Conservation (phyloP, 371 early-diverging fungal genomes). For the Capillidium heterosporum region DNA sequence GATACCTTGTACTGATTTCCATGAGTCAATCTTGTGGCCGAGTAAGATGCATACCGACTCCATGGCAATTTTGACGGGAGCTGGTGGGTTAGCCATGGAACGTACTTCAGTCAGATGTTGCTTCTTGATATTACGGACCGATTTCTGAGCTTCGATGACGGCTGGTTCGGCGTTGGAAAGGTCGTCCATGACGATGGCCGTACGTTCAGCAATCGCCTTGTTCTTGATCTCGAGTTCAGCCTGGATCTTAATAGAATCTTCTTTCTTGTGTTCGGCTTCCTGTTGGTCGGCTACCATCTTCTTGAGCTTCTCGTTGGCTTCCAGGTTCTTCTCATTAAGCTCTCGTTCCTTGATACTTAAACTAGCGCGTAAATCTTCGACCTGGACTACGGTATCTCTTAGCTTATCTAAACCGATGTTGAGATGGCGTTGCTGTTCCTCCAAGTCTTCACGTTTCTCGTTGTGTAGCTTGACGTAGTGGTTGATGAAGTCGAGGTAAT, state of each 20-base stretch:
- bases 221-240: constrained; percentile 58
- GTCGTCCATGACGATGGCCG: constrained; percentile 66
- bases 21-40: constrained; percentile 67
- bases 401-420: constrained; percentile 94
- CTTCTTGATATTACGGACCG: constrained; percentile 83
- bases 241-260: constrained; percentile 62
- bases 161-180: constrained; percentile 93
- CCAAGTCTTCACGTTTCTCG: constrained; percentile 86
- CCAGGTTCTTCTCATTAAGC: constrained; percentile 69
- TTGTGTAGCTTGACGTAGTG: constrained; percentile 80
- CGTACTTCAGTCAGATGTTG: constrained; percentile 96
- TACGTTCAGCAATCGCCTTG: constrained; percentile 61
- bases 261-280: constrained; percentile 84
- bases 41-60: constrained; percentile 92
- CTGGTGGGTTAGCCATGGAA: constrained; percentile 95
- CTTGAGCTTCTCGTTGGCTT: constrained; percentile 90
- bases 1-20: constrained; percentile 77
- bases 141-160: constrained; percentile 86
- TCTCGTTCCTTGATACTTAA: constrained; percentile 75
- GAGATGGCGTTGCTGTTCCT: constrained; percentile 95
- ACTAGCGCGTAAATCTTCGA: constrained; percentile 79
- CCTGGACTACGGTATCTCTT: constrained; percentile 87
- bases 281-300: constrained; percentile 93
- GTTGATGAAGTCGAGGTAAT: constrained; percentile 91
- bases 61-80: constrained; percentile 90